A percentile compares a stretch with the other conserved stretches of the same genome.
These are phyloP conservation scores for Talaromyces ruber DNA, from an alignment of 495 filamentous ascomycete genomes.

Conservation along the genomic window DNA sequence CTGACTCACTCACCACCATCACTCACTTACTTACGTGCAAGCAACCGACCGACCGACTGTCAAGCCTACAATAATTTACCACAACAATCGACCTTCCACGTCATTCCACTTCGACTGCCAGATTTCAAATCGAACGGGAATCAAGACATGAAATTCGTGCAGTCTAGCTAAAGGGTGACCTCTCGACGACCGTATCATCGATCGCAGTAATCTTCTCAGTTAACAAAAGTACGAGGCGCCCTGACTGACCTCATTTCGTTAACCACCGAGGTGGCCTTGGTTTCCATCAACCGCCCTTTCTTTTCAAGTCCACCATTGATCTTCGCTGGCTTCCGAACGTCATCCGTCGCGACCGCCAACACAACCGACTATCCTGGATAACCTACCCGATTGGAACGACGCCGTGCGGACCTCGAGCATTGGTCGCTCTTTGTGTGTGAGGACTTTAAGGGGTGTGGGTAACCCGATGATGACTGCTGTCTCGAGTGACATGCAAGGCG, in stretches of 20 bases:
- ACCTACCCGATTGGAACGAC: neutral
- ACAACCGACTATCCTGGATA: neutral
- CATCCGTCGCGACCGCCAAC: neutral
- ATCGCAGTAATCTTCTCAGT: neutral
- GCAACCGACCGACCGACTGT: neutral
- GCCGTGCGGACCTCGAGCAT: neutral
- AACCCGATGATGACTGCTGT: constrained; percentile 28
- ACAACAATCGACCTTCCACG: neutral
- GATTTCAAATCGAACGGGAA: neutral
- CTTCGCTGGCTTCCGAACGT: neutral
- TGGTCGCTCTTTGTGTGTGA: constrained; percentile 5
- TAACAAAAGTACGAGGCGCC: neutral
- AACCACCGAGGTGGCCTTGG: neutral
- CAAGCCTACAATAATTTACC: neutral
- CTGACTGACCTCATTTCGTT: neutral
- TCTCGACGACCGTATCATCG: neutral
- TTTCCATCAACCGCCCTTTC: neutral
- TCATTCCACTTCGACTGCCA: neutral
- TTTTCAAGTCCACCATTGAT: neutral
- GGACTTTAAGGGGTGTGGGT: constrained; percentile 1
- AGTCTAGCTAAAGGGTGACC: neutral
- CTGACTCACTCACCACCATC: neutral
- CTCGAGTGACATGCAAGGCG: constrained; percentile 29
- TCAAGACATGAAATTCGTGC: neutral
- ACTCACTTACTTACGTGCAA: neutral